Evolutionary conservation across 2,329 filamentous ascomycete species (phyloP), one percentile per base, ranked within the genome.

Genomic region (Fusarium sp.): DNA sequence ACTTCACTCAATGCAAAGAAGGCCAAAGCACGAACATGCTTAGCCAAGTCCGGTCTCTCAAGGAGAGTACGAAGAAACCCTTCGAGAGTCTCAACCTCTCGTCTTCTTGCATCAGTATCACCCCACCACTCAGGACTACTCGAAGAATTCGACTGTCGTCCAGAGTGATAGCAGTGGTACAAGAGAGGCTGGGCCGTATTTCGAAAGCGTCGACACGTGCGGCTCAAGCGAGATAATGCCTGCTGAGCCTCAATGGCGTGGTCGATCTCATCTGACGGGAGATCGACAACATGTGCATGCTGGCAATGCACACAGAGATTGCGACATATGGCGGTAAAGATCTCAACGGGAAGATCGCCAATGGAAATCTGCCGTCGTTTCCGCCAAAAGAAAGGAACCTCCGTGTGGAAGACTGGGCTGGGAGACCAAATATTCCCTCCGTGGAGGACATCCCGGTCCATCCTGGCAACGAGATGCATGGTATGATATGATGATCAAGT

Each of bases 241-340:
- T 78, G 73, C 26, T 78, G 77, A 20, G 73, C 73, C 32, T 77
- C 69, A 13, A 75, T 69, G 38, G 73, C 74, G 11, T 55, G 62
- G 36, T 74, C 60, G n/a, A 78, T 77, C 51, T 72, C 70, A 51
- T 71, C 57, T 24, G 74, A 57, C 28, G 75, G 70, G 39, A 78
- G 70, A 71, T 78, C 77, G 60, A 78, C 77, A 41, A 75, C 76
- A 59, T 74, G 77, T 51, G 75, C 54, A 36, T 72, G 67, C 14
- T 75, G 77, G 30, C 77, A 78, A 54, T 78, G 77, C 32, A 73
- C 69, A 63, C 77, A 78, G 18, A 78, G 63, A 47, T 78, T 75
- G 28, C 73, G 73, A 28, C 77, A 78, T 38, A 78, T 77, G n/a
- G 75, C 51, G 30, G 77, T 68, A 32, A 78, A 64, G 52, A 78